Evolutionary conservation across 768 basidiomycete species (phyloP).

Genomic region (Phlegmacium glaucopus): DNA sequence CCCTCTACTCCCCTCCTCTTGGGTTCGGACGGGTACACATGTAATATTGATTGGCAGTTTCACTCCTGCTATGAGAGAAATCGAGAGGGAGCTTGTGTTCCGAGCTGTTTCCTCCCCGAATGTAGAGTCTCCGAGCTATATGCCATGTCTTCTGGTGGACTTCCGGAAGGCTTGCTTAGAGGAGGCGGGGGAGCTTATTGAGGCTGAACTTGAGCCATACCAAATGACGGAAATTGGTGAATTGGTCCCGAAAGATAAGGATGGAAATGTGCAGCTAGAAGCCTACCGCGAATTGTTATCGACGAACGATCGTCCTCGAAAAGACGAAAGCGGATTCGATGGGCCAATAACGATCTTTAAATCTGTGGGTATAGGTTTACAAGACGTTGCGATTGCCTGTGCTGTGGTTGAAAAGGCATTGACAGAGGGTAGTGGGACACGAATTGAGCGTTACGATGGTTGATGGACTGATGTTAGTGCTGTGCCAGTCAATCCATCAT

Average conservation of each 20-base stretch:
- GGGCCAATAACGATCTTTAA: constrained; percentile 79
- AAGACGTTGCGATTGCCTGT: constrained; percentile 80
- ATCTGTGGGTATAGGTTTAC: constrained; percentile 83
- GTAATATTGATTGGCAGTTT: constrained; percentile 82
- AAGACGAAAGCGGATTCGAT: constrained; percentile 11
- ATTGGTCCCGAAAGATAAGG: constrained; percentile 32
- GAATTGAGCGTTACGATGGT: no score
- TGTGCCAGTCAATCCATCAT: no score
- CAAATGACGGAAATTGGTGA: constrained; percentile 71
- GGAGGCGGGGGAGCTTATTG: constrained; percentile 84
- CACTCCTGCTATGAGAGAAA: constrained; percentile 77
- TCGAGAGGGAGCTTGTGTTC: constrained; percentile 53
- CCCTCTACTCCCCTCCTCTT: constrained; percentile 68
- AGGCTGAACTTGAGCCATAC: constrained; percentile 34
- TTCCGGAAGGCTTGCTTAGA: constrained; percentile 62
- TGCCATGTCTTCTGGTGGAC: constrained; percentile 62
- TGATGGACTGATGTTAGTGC: no score
- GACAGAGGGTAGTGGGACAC: constrained; percentile 21
- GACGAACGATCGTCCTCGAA: background rate
- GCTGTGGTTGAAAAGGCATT: constrained; percentile 65
- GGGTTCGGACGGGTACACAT: constrained; percentile 62
- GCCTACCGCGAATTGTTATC: constrained; percentile 4
- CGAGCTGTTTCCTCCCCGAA: constrained; percentile 36
- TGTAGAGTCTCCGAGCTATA: background rate
- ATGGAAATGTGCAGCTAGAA: constrained; percentile 6